Evolutionary conservation across 441 rosid species (phyloP).

Genomic region (Syzygium syzygioides): DNA sequence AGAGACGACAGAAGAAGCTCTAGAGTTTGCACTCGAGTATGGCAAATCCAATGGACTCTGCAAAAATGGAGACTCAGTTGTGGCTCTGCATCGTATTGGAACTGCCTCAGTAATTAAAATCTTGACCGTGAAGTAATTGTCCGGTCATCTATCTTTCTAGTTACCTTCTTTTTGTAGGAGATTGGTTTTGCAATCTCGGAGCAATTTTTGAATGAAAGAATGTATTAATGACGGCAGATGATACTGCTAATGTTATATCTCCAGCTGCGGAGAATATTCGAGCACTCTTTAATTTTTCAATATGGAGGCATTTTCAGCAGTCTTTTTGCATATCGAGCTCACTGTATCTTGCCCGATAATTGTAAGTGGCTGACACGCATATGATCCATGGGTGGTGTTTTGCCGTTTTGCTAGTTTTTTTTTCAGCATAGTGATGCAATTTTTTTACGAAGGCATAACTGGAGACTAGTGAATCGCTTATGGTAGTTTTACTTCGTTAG

Average conservation of each 20-base stretch:
- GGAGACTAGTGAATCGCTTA: not conserved
- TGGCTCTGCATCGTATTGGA: slow-evolving; percentile 83
- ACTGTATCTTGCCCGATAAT: not conserved
- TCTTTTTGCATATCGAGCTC: not conserved
- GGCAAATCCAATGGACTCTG: slow-evolving; percentile 67
- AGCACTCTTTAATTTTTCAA: not conserved
- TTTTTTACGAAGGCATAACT: not conserved
- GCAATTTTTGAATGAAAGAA: not conserved
- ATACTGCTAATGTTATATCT: not conserved
- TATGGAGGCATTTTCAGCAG: not conserved
- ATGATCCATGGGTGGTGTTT: not conserved
- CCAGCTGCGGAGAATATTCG: not conserved
- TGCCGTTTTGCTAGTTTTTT: not conserved
- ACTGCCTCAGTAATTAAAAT: slow-evolving; percentile 88
- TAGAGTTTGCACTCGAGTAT: slow-evolving; percentile 61
- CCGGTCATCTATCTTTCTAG: not conserved
- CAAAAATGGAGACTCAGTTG: slow-evolving; percentile 74
- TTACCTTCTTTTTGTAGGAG: not conserved
- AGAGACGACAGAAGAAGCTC: slow-evolving; percentile 81
- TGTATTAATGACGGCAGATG: not conserved
- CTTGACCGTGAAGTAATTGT: slow-evolving; percentile 53
- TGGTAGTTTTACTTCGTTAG: not conserved
- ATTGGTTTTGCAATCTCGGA: not conserved
- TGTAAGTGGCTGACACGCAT: not conserved
- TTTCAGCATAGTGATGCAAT: not conserved